Percentiles rank a stretch among this genome's conserved stretches.
Evolutionary conservation across 164 flowering plant genomes (phyloP).

Genomic region (Platanus orientalis): DNA sequence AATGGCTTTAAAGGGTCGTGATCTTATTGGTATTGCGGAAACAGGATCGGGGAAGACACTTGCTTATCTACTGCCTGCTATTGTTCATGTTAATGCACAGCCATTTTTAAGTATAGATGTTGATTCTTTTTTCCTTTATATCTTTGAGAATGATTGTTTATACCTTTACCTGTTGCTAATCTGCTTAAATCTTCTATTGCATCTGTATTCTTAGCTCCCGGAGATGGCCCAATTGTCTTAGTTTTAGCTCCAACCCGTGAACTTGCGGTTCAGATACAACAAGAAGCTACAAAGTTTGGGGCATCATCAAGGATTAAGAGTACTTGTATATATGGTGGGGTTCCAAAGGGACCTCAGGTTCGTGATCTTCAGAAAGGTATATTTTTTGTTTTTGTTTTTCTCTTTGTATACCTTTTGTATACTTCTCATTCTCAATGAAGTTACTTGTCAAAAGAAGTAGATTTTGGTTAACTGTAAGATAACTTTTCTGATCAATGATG

Average conservation of each 20-base stretch:
- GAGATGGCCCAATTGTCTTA: slow-evolving; percentile 94
- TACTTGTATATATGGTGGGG: slow-evolving; percentile 97
- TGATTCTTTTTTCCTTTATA: too few species aligned
- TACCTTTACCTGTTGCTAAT: too few species aligned
- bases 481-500: slow-evolving; percentile 27
- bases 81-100: slow-evolving; percentile 99
- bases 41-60: slow-evolving; percentile 97
- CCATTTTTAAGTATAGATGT: slow-evolving; percentile 95
- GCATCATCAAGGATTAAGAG: slow-evolving; percentile 81
- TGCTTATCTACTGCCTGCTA: slow-evolving; percentile 91
- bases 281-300: slow-evolving; percentile 51
- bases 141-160: too few species aligned
- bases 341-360: slow-evolving; percentile 99
- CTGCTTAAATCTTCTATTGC: too few species aligned
- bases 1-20: slow-evolving; percentile 97
- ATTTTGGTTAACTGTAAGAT: slow-evolving; percentile 29
- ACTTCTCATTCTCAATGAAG: too few species aligned
- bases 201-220: too few species aligned
- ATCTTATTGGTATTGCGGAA: too few species aligned
- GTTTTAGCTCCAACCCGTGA: slow-evolving; percentile 99
- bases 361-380: slow-evolving; percentile 99
- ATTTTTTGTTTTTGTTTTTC: too few species aligned
- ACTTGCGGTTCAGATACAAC: slow-evolving; percentile 99
- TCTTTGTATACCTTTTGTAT: too few species aligned
- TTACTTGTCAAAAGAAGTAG: too few species aligned